Evolutionary conservation across 441 rosid genomes (phyloP).

Genomic region (Erysimum pusillum): DNA sequence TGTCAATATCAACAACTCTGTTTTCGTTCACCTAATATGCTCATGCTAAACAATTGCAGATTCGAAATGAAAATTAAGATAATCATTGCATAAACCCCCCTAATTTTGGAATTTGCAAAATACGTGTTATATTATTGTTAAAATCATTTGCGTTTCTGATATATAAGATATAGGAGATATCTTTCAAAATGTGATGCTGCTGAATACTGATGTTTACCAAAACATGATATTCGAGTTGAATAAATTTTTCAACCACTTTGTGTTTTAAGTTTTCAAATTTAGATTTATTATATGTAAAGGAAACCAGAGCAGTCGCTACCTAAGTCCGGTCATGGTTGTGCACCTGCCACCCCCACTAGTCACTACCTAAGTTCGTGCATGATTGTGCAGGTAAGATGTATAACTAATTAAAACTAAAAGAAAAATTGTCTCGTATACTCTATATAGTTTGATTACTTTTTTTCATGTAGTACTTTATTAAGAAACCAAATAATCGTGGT

Average conservation of each 20-base stretch:
- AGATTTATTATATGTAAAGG: too few relatives aligned
- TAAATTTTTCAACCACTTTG: too few relatives aligned
- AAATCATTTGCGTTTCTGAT: not conserved
- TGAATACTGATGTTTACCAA: not conserved
- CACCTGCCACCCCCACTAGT: too few relatives aligned
- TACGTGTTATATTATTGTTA: not conserved
- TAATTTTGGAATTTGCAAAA: not conserved
- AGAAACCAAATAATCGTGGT: too few relatives aligned
- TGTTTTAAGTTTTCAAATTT: too few relatives aligned
- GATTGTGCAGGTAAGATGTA: not conserved
- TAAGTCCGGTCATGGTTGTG: too few relatives aligned
- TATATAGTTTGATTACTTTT: too few relatives aligned
- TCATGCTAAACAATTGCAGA: not conserved
- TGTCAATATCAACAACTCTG: conserved; percentile 9
- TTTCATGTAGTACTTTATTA: too few relatives aligned
- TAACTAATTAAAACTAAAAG: not conserved
- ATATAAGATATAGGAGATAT: not conserved
- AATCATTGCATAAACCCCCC: not conserved
- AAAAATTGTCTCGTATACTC: too few relatives aligned
- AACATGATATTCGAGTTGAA: not conserved
- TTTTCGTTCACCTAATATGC: conserved; percentile 21
- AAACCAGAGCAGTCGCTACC: too few relatives aligned
- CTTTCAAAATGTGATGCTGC: not conserved
- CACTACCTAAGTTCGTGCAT: not conserved
- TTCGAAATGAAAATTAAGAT: not conserved